Evolutionary conservation across 2,329 filamentous ascomycete genomes (phyloP).

Genomic region (Cryphonectria radicalis): DNA sequence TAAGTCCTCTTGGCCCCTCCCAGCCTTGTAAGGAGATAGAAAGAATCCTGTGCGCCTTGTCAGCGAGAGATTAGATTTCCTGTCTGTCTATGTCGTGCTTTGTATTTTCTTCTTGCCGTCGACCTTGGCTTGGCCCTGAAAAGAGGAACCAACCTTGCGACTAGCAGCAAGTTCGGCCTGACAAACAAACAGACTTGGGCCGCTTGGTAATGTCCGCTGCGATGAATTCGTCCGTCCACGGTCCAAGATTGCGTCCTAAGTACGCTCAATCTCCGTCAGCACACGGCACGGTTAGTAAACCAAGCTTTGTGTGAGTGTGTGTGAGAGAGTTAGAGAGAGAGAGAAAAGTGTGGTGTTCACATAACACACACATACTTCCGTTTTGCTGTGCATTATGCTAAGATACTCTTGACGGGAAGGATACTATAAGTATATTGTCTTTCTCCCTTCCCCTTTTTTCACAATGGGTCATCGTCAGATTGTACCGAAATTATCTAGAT

Average conservation of each 20-base stretch:
- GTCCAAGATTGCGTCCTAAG: slow-evolving; percentile 1
- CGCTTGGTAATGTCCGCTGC: slow-evolving; percentile 26
- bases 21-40: not conserved
- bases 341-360: not conserved
- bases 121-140: too few relatives aligned
- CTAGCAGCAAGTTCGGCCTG: not conserved
- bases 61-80: not conserved
- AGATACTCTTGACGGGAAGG: not conserved
- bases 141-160: too few relatives aligned
- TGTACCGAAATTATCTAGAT: not conserved
- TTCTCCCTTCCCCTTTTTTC: not conserved
- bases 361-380: not conserved
- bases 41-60: too few relatives aligned
- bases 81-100: not conserved
- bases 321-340: too few relatives aligned
- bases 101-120: not conserved
- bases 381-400: not conserved
- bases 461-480: not conserved
- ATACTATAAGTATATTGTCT: slow-evolving; percentile 2
- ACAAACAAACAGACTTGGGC: not conserved
- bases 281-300: slow-evolving; percentile 13
- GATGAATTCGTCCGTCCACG: slow-evolving; percentile 19
- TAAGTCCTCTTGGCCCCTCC: not conserved
- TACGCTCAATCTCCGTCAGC: slow-evolving; percentile 24
- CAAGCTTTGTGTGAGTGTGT: not conserved